Percentiles rank a stretch among this genome's conserved stretches.
Evolutionary conservation across 106 monocot genomes (phyloP).

Genomic region (Hemerocallis citrina): DNA sequence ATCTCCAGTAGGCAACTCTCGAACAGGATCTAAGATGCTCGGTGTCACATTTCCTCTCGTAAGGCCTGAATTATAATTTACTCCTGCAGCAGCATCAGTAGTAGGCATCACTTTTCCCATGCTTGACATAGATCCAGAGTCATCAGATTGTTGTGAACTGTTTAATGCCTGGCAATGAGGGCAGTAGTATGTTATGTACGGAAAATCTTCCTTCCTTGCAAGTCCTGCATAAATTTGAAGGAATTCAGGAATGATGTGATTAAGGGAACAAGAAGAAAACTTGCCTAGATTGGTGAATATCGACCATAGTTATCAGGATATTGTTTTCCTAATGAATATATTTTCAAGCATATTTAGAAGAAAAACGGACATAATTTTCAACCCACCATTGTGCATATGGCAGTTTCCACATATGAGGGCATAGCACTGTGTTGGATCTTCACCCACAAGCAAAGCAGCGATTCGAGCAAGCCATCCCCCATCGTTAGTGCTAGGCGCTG

Average conservation of each 20-base stretch:
- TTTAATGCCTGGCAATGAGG: constrained; percentile 84
- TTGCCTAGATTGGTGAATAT: not conserved
- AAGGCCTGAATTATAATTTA: not conserved
- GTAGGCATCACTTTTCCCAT: constrained; percentile 16
- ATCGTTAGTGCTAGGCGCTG: constrained; percentile 26
- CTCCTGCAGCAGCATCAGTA: constrained; percentile 10
- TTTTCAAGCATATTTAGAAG: not conserved
- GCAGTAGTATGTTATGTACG: constrained; percentile 76
- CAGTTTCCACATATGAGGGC: constrained; percentile 78
- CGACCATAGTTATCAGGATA: not conserved
- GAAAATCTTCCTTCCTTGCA: constrained; percentile 85
- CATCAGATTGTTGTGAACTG: constrained; percentile 35
- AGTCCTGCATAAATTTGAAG: constrained; percentile 42
- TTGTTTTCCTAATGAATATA: not conserved
- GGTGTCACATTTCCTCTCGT: constrained; percentile 1
- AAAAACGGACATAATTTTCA: not conserved
- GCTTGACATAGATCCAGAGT: constrained; percentile 11
- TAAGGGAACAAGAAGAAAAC: not conserved
- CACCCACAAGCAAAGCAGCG: constrained; percentile 71
- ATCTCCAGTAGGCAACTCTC: constrained; percentile 11
- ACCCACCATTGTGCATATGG: constrained; percentile 68
- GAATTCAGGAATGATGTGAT: too few species aligned
- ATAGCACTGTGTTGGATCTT: constrained; percentile 80
- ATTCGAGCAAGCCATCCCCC: constrained; percentile 63
- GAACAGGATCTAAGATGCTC: constrained; percentile 8